Conservation (phyloP, 78 protist species). For the Dictyostelium purpureum region DNA sequence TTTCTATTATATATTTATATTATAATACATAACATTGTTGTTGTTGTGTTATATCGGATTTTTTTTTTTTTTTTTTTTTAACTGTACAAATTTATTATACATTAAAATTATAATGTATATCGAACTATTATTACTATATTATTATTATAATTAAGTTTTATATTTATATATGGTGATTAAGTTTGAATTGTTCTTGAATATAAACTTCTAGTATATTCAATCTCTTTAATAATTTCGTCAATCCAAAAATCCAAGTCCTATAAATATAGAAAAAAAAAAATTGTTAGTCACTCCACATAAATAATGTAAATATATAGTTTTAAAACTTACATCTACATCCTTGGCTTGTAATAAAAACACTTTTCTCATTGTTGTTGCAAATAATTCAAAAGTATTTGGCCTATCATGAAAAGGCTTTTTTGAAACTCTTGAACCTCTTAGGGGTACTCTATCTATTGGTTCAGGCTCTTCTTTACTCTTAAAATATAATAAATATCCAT, state of each 20-base stretch:
- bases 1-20: too few species aligned
- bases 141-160: too few species aligned
- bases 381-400: constrained; percentile 58
- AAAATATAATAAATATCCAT: constrained; percentile 36
- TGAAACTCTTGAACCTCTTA: constrained; percentile 61
- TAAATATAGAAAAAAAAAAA: not conserved
- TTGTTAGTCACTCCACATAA: not conserved
- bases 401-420: constrained; percentile 64
- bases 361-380: constrained; percentile 49
- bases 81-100: too few species aligned
- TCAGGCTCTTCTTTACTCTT: constrained; percentile 40
- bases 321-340: constrained; percentile 4
- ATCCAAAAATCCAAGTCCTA: constrained; percentile 62
- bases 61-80: too few species aligned
- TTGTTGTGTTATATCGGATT: too few species aligned
- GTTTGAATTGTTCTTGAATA: not conserved
- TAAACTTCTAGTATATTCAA: constrained; percentile 15
- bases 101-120: too few species aligned
- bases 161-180: too few species aligned
- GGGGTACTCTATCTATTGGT: constrained; percentile 59
- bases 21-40: too few species aligned
- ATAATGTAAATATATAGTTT: too few species aligned
- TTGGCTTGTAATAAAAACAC: constrained; percentile 52
- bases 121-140: too few species aligned
- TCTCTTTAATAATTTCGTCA: constrained; percentile 11